Conservation (phyloP, 2,329 filamentous ascomycete genomes). For the Claviceps sp. region DNA sequence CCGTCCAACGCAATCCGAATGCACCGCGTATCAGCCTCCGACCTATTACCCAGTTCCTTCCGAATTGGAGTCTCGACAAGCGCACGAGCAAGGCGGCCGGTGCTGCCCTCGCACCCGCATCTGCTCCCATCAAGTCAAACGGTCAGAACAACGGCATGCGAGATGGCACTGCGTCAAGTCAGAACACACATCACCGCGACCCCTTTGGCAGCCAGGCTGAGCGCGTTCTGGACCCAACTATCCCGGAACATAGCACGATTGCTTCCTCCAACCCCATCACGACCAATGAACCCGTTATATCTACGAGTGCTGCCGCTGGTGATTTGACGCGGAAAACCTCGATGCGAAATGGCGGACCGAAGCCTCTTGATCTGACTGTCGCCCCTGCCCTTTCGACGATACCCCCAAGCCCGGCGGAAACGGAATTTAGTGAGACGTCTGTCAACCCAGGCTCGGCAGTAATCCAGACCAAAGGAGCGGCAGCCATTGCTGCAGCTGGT, state of each 20-base stretch:
- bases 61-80: slow-evolving; percentile 40
- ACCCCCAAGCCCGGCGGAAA: slow-evolving; percentile 47
- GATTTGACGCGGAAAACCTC: slow-evolving; percentile 40
- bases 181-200: slow-evolving; percentile 44
- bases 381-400: slow-evolving; percentile 20
- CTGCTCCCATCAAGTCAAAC: slow-evolving; percentile 5
- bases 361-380: slow-evolving; percentile 41
- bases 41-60: slow-evolving; percentile 72
- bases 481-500: slow-evolving; percentile 48
- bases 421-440: slow-evolving; percentile 48
- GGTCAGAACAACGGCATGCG: slow-evolving; percentile 25
- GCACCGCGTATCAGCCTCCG: slow-evolving; percentile 77
- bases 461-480: slow-evolving; percentile 28
- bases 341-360: slow-evolving; percentile 37
- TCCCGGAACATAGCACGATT: slow-evolving; percentile 16
- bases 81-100: slow-evolving; percentile 35
- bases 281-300: slow-evolving; percentile 25
- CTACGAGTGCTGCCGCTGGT: slow-evolving; percentile 16
- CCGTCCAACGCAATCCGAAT: slow-evolving; percentile 23
- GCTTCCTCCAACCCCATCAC: slow-evolving; percentile 17
- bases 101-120: slow-evolving; percentile 22
- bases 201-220: slow-evolving; percentile 57
- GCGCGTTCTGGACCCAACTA: slow-evolving; percentile 28
- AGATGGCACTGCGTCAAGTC: slow-evolving; percentile 33
- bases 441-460: slow-evolving; percentile 32